phyloP scores from a whole-genome alignment of 78 protist genomes.

The Dictyostelium citrinum region DNA sequence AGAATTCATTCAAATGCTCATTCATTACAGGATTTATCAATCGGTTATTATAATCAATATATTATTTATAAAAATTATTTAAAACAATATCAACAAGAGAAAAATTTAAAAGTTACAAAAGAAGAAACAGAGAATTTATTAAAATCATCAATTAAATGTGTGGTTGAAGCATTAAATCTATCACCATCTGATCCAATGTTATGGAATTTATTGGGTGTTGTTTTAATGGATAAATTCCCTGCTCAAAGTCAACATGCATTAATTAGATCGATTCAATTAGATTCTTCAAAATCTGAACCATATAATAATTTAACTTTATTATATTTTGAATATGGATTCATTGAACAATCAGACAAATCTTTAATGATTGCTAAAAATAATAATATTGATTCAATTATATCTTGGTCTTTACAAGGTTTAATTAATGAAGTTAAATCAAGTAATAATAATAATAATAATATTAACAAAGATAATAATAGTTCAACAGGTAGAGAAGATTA shows the following conservation, averaged over 20 bases:
- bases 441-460: neutral
- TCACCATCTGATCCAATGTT: slow-evolving; percentile 6
- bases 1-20: slow-evolving; percentile 3
- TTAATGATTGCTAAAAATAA: slow-evolving; percentile 35
- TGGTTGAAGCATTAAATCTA: slow-evolving; percentile 22
- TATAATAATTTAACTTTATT: slow-evolving; percentile 58
- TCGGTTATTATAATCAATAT: slow-evolving; percentile 28
- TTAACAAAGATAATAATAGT: neutral
- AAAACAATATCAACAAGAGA: neutral
- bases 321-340: slow-evolving; percentile 32
- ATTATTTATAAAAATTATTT: neutral
- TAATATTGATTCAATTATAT: neutral
- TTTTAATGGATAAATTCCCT: slow-evolving; percentile 69
- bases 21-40: slow-evolving; percentile 31
- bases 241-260: slow-evolving; percentile 53
- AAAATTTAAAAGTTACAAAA: neutral
- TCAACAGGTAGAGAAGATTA: slow-evolving; percentile 28
- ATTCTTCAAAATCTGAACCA: slow-evolving; percentile 35
- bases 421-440: slow-evolving; percentile 24
- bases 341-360: slow-evolving; percentile 14
- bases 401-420: slow-evolving; percentile 72
- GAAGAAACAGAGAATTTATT: slow-evolving; percentile 3
- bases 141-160: slow-evolving; percentile 25
- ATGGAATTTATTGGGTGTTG: slow-evolving; percentile 72
- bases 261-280: slow-evolving; percentile 64